A percentile compares a stretch with the other conserved stretches of the same genome.
These are phyloP conservation scores for Botrytis porri DNA, from an alignment of 2,329 filamentous ascomycete species.

Conservation along the genomic window DNA sequence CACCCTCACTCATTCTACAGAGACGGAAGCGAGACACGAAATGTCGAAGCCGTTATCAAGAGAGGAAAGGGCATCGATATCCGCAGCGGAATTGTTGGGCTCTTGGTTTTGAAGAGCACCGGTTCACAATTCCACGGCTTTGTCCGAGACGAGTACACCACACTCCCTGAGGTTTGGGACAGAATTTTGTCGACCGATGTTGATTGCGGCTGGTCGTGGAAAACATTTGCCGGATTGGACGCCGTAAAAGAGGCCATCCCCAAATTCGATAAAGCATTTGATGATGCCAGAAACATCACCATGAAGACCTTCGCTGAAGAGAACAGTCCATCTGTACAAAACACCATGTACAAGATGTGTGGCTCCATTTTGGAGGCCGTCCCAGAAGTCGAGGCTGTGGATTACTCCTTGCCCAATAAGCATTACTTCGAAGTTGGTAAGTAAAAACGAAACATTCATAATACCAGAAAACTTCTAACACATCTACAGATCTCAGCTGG, in stretches of 20 bases:
- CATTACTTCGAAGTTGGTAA: constrained; percentile 96
- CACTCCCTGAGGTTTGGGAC: constrained; percentile 86
- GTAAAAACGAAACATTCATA: constrained; percentile 37
- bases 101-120: constrained; percentile 93
- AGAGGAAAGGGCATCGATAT: constrained; percentile 70
- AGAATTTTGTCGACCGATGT: constrained; percentile 94
- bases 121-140: constrained; percentile 96
- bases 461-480: constrained; percentile 11
- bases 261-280: constrained; percentile 77
- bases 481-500: constrained; percentile 78
- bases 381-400: constrained; percentile 67
- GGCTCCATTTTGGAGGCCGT: constrained; percentile 77
- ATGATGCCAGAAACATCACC: constrained; percentile 77
- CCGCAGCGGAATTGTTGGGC: constrained; percentile 72
- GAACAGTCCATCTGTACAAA: constrained; percentile 88
- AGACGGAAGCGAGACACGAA: constrained; percentile 83
- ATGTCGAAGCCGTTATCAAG: constrained; percentile 69
- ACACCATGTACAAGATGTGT: constrained; percentile 99
- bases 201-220: constrained; percentile 84
- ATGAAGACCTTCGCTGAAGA: constrained; percentile 88
- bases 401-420: constrained; percentile 92
- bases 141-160: constrained; percentile 89
- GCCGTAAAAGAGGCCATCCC: constrained; percentile 63
- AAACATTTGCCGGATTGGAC: constrained; percentile 60
- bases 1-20: constrained; percentile 95